Evolutionary conservation across 2,329 filamentous ascomycete species (phyloP).

Genomic region (Knufia fluminis): DNA sequence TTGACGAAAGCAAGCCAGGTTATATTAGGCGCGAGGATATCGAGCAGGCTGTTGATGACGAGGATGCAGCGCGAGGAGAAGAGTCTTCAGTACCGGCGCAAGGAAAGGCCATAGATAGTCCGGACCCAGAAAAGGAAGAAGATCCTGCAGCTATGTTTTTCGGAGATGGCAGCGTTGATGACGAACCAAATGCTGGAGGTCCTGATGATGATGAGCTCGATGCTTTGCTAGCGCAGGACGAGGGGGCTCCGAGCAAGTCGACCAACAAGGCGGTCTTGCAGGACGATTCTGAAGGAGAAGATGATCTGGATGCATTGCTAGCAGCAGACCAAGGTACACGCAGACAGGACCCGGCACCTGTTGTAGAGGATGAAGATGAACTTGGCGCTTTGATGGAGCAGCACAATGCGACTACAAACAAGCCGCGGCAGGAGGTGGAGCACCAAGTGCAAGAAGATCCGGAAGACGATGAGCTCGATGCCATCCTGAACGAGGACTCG

Average conservation of each 20-base stretch:
- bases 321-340: slow-evolving; percentile 21
- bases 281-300: slow-evolving; percentile 20
- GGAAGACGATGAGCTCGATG: slow-evolving; percentile 5
- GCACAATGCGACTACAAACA: neutral
- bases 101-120: neutral
- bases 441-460: neutral
- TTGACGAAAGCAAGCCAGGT: slow-evolving; percentile 54
- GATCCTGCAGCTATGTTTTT: slow-evolving; percentile 7
- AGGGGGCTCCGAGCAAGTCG: neutral
- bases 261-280: slow-evolving; percentile 4
- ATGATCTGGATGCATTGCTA: slow-evolving; percentile 23
- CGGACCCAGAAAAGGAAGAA: neutral
- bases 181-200: slow-evolving; percentile 11
- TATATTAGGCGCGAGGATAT: slow-evolving; percentile 13
- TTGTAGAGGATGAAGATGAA: slow-evolving; percentile 4
- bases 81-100: too few relatives aligned
- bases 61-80: slow-evolving; percentile 7
- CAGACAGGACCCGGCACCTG: neutral
- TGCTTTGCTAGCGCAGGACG: slow-evolving; percentile 12
- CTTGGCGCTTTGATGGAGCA: neutral
- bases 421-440: neutral
- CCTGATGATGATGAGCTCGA: slow-evolving; percentile 15
- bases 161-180: slow-evolving; percentile 8
- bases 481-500: neutral
- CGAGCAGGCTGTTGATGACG: slow-evolving; percentile 10